A percentile compares a stretch with the other conserved stretches of the same genome.
These are phyloP conservation scores for Letharia columbiana DNA, from an alignment of 495 filamentous ascomycete genomes.

Conservation along the genomic window DNA sequence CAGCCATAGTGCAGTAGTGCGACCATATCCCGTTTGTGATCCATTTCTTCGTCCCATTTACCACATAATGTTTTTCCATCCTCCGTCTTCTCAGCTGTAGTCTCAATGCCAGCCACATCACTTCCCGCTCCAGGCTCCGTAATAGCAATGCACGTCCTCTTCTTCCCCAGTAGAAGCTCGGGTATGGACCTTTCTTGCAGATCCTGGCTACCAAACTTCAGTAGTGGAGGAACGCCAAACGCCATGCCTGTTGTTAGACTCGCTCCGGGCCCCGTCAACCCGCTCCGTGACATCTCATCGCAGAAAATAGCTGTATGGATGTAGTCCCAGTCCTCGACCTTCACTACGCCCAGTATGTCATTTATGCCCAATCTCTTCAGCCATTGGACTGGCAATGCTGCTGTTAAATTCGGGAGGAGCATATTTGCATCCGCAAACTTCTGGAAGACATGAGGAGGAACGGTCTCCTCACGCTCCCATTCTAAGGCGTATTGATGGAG, in stretches of 20 bases:
- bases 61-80: conserved; percentile 58
- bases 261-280: conserved; percentile 50
- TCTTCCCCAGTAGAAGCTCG: conserved; percentile 56
- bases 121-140: conserved; percentile 66
- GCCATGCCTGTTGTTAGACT: conserved; percentile 60
- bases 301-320: conserved; percentile 58
- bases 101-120: conserved; percentile 63
- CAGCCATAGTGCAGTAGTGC: conserved; percentile 63
- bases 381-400: conserved; percentile 60
- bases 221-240: conserved; percentile 60
- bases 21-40: conserved; percentile 75
- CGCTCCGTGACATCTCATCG: conserved; percentile 60
- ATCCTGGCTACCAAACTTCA: conserved; percentile 54
- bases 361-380: conserved; percentile 55
- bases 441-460: conserved; percentile 53
- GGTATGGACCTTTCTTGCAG: conserved; percentile 58
- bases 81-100: conserved; percentile 52
- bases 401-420: conserved; percentile 55
- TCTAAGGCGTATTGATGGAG: conserved; percentile 53
- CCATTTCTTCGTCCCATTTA: conserved; percentile 78
- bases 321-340: conserved; percentile 68
- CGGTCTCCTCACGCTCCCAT: conserved; percentile 53
- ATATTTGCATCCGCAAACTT: conserved; percentile 54
- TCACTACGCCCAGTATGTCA: conserved; percentile 55
- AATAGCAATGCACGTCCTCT: conserved; percentile 65